phyloP scores from a whole-genome alignment of 1,139 yeast genomes.

The Scheffersomyces quercinus region DNA sequence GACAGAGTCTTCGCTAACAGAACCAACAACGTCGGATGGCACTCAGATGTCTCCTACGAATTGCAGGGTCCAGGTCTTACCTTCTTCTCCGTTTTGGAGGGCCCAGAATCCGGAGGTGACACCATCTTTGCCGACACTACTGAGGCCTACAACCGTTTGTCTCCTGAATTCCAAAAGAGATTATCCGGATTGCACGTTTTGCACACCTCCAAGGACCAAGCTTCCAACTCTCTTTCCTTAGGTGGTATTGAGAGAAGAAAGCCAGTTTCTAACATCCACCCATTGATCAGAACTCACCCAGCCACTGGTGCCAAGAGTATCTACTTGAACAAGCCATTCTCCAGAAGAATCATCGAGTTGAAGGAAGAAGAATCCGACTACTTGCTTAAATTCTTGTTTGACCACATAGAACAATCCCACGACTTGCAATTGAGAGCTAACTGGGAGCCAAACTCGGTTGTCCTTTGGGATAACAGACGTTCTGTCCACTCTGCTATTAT shows the following conservation, averaged over 20 bases:
- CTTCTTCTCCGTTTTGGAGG: constrained; percentile 37
- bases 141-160: constrained; percentile 28
- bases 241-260: constrained; percentile 47
- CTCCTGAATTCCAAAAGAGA: constrained; percentile 26
- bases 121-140: constrained; percentile 29
- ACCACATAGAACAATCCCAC: constrained; percentile 46
- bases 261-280: constrained; percentile 50
- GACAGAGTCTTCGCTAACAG: constrained; percentile 23
- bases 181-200: constrained; percentile 27
- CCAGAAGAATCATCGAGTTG: constrained; percentile 56
- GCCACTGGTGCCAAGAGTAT: constrained; percentile 54
- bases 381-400: constrained; percentile 50
- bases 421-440: constrained; percentile 59
- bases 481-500: constrained; percentile 44
- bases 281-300: constrained; percentile 59
- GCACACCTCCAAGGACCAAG: constrained; percentile 29
- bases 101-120: constrained; percentile 45
- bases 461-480: constrained; percentile 51
- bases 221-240: constrained; percentile 28
- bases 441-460: constrained; percentile 60
- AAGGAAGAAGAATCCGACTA: constrained; percentile 56
- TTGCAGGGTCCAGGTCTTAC: constrained; percentile 41
- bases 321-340: constrained; percentile 54
- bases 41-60: constrained; percentile 42
- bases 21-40: constrained; percentile 38